These are phyloP conservation scores for Pseudozyma pruni DNA, from an alignment of 1,284 basidiomycete species.

Conservation along the genomic window DNA sequence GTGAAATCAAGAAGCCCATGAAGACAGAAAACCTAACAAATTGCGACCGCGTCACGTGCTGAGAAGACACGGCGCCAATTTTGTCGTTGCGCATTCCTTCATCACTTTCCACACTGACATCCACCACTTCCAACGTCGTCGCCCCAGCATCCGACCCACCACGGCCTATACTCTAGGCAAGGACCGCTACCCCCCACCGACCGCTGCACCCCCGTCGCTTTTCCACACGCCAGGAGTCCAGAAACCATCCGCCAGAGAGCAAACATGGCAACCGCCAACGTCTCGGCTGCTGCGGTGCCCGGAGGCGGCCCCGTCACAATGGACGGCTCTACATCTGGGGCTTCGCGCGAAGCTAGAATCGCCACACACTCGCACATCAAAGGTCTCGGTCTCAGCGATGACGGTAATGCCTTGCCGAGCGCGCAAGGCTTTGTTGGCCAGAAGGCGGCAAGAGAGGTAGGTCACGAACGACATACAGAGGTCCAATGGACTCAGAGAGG, in stretches of 20 bases:
- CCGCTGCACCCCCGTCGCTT: too few species aligned
- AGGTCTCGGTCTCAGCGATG: conserved; percentile 87
- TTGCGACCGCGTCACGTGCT: conserved; percentile 9
- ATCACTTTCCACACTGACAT: not conserved
- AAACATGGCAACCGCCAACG: conserved; percentile 32
- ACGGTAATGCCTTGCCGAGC: conserved; percentile 78
- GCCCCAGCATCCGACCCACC: not conserved
- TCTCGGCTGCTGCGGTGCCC: conserved; percentile 22
- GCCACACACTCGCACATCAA: conserved; percentile 95
- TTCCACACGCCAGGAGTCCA: too few species aligned
- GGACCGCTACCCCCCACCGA: too few species aligned
- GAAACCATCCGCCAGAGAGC: too few species aligned
- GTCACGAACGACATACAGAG: conserved; percentile 16
- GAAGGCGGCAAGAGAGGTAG: conserved; percentile 85
- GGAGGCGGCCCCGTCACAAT: conserved; percentile 38
- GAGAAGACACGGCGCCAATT: conserved; percentile 20
- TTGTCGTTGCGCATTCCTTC: conserved; percentile 18
- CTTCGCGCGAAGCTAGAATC: conserved; percentile 72
- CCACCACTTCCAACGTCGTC: not conserved
- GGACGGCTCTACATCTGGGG: conserved; percentile 27
- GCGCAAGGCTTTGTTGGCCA: conserved; percentile 92
- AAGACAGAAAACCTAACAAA: not conserved
- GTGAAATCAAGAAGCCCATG: too few species aligned
- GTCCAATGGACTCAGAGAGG: not conserved
- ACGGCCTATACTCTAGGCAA: too few species aligned